A percentile compares a stretch with the other conserved stretches of the same genome.
Evolutionary conservation across 106 monocot species (phyloP).

Genomic region (Ottelia alismoides): DNA sequence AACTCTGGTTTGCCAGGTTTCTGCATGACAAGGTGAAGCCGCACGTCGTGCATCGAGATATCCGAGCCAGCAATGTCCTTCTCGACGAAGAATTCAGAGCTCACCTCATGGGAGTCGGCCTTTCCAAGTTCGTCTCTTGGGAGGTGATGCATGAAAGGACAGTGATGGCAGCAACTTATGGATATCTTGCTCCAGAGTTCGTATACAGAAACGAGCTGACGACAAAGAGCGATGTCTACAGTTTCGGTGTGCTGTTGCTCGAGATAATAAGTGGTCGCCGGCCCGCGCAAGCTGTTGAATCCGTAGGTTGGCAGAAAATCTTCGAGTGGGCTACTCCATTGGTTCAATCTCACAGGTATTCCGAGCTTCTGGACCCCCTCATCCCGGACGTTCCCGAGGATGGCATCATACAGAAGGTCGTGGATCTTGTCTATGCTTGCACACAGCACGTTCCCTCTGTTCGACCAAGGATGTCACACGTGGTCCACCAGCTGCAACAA

Average conservation of each 20-base stretch:
- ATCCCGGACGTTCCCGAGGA: constrained; percentile 63
- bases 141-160: constrained; percentile 93
- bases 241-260: constrained; percentile 84
- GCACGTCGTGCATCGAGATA: constrained; percentile 91
- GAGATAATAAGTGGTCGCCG: constrained; percentile 79
- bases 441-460: constrained; percentile 97
- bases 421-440: constrained; percentile 90
- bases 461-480: constrained; percentile 94
- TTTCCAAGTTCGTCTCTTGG: constrained; percentile 89
- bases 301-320: constrained; percentile 82
- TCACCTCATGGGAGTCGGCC: constrained; percentile 84
- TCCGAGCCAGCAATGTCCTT: constrained; percentile 89
- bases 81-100: constrained; percentile 87
- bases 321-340: constrained; percentile 98
- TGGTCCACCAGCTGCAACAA: constrained; percentile 93
- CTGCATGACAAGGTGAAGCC: constrained; percentile 99
- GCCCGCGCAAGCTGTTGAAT: constrained; percentile 62
- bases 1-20: too few species aligned
- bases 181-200: constrained; percentile 95
- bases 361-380: constrained; percentile 72
- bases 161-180: constrained; percentile 67
- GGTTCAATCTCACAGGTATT: constrained; percentile 75
- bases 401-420: constrained; percentile 73
- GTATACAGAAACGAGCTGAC: constrained; percentile 92
- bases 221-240: constrained; percentile 95